phyloP scores from a whole-genome alignment of 106 monocot genomes.

The Dioscorea zingiberensis region DNA sequence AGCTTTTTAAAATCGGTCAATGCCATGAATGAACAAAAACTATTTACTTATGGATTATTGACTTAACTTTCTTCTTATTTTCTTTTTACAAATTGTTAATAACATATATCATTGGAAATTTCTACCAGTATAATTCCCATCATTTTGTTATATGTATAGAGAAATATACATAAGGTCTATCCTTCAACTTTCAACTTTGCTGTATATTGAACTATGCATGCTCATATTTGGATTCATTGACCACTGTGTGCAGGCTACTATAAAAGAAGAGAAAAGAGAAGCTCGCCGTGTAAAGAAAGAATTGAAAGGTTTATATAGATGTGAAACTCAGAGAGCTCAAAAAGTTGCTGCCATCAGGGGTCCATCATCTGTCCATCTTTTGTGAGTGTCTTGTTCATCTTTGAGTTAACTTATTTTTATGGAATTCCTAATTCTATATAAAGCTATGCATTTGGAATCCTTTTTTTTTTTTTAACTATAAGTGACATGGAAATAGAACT shows the following conservation, averaged over 20 bases:
- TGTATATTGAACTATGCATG: not conserved
- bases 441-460: too few species aligned
- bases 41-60: too few species aligned
- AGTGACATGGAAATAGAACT: not conserved
- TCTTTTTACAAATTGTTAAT: not conserved
- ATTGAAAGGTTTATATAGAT: conserved; percentile 67
- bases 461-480: too few species aligned
- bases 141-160: not conserved
- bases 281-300: conserved; percentile 82
- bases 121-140: not conserved
- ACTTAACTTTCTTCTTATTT: not conserved
- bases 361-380: conserved; percentile 80
- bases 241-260: conserved; percentile 37
- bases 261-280: conserved; percentile 83
- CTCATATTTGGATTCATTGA: not conserved
- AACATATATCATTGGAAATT: not conserved
- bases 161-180: too few species aligned
- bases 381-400: conserved; percentile 30
- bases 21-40: too few species aligned
- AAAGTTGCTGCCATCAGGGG: conserved; percentile 72
- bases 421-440: not conserved
- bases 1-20: too few species aligned
- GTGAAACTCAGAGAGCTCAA: conserved; percentile 77
- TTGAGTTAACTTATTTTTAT: not conserved
- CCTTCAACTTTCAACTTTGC: not conserved